These are phyloP conservation scores for Hippophae rhamnoides DNA, from an alignment of 306 rosid species.

Conservation along the genomic window DNA sequence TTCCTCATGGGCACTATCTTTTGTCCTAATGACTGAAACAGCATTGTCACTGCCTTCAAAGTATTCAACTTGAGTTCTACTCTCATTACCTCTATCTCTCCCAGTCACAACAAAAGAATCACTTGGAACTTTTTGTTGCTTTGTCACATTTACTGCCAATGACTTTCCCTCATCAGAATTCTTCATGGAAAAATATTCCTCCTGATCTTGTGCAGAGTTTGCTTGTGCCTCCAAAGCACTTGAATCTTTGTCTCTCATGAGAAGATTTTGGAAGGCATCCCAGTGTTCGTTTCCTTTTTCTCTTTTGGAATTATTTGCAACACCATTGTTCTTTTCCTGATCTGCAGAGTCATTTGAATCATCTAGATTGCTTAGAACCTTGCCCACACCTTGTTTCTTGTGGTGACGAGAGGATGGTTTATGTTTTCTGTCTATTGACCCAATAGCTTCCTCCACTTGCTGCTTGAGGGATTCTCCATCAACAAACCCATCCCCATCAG, in stretches of 20 bases:
- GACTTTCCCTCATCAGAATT: slow-evolving; percentile 37
- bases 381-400: slow-evolving; percentile 38
- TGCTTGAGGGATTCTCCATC: slow-evolving; percentile 75
- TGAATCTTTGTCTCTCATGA: slow-evolving; percentile 61
- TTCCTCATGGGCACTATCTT: slow-evolving; percentile 37
- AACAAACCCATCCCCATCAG: slow-evolving; percentile 51
- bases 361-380: background rate
- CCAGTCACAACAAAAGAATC: slow-evolving; percentile 56
- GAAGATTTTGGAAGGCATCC: slow-evolving; percentile 92
- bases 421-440: slow-evolving; percentile 62
- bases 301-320: slow-evolving; percentile 25
- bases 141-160: slow-evolving; percentile 28
- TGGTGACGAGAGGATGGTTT: slow-evolving; percentile 45
- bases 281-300: slow-evolving; percentile 48
- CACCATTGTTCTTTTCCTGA: slow-evolving; percentile 17
- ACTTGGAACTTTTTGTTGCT: slow-evolving; percentile 38
- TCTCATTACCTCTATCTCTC: slow-evolving; percentile 28
- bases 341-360: slow-evolving; percentile 30
- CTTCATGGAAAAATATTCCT: slow-evolving; percentile 31
- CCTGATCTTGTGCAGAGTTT: slow-evolving; percentile 29
- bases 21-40: slow-evolving; percentile 34
- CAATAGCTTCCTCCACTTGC: slow-evolving; percentile 82
- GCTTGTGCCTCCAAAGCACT: slow-evolving; percentile 26
- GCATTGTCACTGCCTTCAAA: slow-evolving; percentile 44
- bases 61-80: slow-evolving; percentile 23